Percentiles rank a stretch among this genome's conserved stretches.
Evolutionary conservation across 805 yeast genomes (phyloP).

Genomic region (Hanseniaspora singularis): DNA sequence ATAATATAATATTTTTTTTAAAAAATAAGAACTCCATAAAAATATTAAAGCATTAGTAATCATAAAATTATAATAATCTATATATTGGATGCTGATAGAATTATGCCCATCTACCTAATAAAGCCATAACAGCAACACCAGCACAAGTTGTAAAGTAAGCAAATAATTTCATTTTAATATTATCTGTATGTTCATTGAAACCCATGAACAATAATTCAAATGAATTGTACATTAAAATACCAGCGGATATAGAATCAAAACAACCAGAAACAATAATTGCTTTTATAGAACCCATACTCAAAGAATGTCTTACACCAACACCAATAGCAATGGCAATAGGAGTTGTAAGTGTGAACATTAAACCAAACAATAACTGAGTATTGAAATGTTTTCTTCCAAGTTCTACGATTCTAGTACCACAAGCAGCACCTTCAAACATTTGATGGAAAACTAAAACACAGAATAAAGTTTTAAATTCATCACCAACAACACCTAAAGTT

Average conservation of each 20-base stretch:
- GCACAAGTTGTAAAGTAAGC: slow-evolving; percentile 45
- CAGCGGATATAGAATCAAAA: slow-evolving; percentile 66
- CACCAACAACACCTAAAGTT: slow-evolving; percentile 65
- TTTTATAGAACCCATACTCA: slow-evolving; percentile 45
- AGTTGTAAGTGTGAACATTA: slow-evolving; percentile 44
- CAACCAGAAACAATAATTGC: slow-evolving; percentile 58
- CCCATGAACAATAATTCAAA: slow-evolving; percentile 53
- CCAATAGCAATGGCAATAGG: slow-evolving; percentile 74
- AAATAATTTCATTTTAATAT: slow-evolving; percentile 35
- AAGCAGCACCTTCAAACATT: slow-evolving; percentile 74
- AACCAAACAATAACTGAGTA: slow-evolving; percentile 50
- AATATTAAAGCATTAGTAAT: no score
- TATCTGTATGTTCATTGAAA: slow-evolving; percentile 48
- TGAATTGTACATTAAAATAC: slow-evolving; percentile 67
- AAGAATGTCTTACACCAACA: slow-evolving; percentile 54
- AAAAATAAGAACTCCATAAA: no score
- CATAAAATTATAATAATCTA: no score
- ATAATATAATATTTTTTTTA: no score
- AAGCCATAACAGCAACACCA: slow-evolving; percentile 71
- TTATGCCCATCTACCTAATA: slow-evolving; percentile 64
- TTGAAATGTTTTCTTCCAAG: slow-evolving; percentile 38
- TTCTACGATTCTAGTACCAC: slow-evolving; percentile 64
- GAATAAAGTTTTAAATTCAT: slow-evolving; percentile 58
- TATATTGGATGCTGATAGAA: no score
- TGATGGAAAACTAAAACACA: slow-evolving; percentile 66